Base-by-base conservation (phyloP, 2,329 filamentous ascomycete species). In the Colletotrichum tofieldiae region DNA sequence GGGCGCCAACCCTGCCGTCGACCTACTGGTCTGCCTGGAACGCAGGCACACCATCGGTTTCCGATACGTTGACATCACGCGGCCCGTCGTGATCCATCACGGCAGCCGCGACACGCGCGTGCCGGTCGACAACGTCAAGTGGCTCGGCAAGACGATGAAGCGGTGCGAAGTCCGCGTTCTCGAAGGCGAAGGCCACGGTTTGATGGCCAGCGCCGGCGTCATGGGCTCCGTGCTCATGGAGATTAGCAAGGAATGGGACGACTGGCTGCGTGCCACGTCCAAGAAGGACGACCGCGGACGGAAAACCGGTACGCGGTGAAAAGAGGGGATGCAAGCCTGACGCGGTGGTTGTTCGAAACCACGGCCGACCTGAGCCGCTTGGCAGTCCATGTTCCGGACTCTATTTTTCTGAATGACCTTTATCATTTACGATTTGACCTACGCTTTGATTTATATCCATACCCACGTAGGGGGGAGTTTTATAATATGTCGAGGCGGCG, bases 151-250 rank as follows among this genome's bases (percentile, higher is more conserved):
- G 82, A 93, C 93, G 52, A 98, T 99, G 95, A 91, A 93, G 39
- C 88, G 94, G 59, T 98, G 96, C 81, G 96, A 98, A 81, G 94
- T 99, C 18, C 88, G 96, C 6, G 91, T 98, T 6, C 86, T 99
- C 3, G 93, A 97, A 76, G 94, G 94, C 7, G 96, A 99, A 81
- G 94, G 95, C 3, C 96, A 99, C 79, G 96, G 96, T 0, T 85
- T 99, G 32, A 99, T 99, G 96, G 96, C 96, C 0, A 97, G 93
- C 76, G 95, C 96, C 0, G 86, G 87, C 18, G 96, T 98, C 55
- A 99, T 99, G 96, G 94, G 94, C 54, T 91, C 92, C 26, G 93
- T 98, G n/a, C 85, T 99, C 45, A 96, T 94, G 82, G 96, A 99
- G 84, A 97, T 99, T 78, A 93, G 94, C 64, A 92, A 92, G 76